A percentile compares a stretch with the other conserved stretches of the same genome.
Evolutionary conservation across 495 filamentous ascomycete species (phyloP).

Genomic region (Lepraria neglecta): DNA sequence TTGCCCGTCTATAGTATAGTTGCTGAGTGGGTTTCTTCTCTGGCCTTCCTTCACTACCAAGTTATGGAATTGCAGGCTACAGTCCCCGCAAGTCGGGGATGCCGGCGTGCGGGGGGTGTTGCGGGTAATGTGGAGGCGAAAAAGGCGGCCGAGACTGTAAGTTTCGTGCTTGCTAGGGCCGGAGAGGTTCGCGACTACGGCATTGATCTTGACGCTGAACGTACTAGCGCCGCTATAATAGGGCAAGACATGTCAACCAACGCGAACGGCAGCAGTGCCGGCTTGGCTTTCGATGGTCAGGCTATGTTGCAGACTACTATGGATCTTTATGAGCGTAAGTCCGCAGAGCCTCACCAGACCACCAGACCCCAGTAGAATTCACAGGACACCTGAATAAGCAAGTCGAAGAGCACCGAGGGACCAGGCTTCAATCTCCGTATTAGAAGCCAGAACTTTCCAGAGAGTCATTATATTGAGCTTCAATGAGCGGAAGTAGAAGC

Average conservation of each 20-base stretch:
- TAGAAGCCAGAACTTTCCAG: background rate
- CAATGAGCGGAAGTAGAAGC: background rate
- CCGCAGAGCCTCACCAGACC: background rate
- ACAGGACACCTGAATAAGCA: background rate
- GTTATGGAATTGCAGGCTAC: too few species aligned
- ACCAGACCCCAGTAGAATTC: background rate
- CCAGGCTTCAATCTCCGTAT: background rate
- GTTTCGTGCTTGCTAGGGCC: background rate
- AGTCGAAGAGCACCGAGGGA: background rate
- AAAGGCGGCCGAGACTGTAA: slow-evolving; percentile 7
- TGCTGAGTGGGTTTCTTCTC: too few species aligned
- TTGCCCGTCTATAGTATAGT: too few species aligned
- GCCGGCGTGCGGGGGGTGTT: too few species aligned
- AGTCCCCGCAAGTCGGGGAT: too few species aligned
- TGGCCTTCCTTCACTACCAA: too few species aligned
- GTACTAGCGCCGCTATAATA: background rate
- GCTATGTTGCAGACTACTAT: background rate
- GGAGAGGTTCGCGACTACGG: background rate
- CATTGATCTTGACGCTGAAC: background rate
- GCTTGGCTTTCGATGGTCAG: background rate
- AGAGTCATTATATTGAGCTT: slow-evolving; percentile 2
- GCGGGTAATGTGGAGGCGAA: background rate
- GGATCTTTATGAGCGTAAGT: slow-evolving; percentile 3
- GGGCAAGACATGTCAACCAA: background rate
- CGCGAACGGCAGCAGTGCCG: background rate